Evolutionary conservation across 2,329 filamentous ascomycete genomes (phyloP), one percentile per base, ranked within the genome.

Genomic region (Ciborinia camelliae): DNA sequence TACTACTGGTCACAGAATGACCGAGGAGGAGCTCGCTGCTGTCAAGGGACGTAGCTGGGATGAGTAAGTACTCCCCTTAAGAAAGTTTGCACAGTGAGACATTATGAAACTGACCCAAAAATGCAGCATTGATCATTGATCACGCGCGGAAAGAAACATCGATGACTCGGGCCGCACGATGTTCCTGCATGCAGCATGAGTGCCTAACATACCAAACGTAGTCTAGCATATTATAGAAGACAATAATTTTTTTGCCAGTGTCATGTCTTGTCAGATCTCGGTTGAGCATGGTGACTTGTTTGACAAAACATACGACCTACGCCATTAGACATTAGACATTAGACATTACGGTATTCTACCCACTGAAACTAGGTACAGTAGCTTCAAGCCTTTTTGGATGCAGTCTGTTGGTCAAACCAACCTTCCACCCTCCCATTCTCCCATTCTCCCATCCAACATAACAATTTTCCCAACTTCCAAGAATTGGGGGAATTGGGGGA

Each of bases 31-130:
- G 77, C 82, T 98, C 68, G 82, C 88, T 70, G 88, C 90, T 63
- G 92, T 98, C 35, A 89, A 95, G 76, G 94, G 94, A 68, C 86
- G 94, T 70, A 90, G 91, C 71, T 97, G 94, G 93, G 92, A 96
- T 79, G 92, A 88, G 85, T 88, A 79, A 79, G 81, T 78, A 37
- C 48, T 64, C 67, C 65, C 66, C 66, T 54, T 65, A 66, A 45
- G 58, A 69, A 62, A 63, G 30, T 47, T 61, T 65, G 35, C 50
- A 54, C 26, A 58, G 37, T 67, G 67, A 68, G 62, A 70, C 70
- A 72, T 67, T 73, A 65, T 66, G 67, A 68, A 65, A 69, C 71
- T 74, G 68, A 74, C 67, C 66, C 60, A 65, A 64, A 58, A 58
- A 68, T 62, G 62, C 65, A 74, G 73, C 62, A 73, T 74, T 55